phyloP scores from a whole-genome alignment of 23 red algal species.

The Pyropia haitanensis region DNA sequence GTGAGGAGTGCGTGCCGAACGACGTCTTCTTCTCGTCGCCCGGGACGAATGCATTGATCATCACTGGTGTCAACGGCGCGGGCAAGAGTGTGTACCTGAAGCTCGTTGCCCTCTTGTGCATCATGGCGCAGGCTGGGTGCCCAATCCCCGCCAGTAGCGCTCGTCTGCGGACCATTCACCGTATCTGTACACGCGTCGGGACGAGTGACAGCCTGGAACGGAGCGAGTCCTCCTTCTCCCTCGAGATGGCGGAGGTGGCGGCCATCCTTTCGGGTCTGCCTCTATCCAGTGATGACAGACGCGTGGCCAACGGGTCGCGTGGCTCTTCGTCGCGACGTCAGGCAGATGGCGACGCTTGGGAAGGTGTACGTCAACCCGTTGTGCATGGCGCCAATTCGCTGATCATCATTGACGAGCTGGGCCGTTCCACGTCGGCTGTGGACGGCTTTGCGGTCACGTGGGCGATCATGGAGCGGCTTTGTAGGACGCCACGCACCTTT shows the following conservation, averaged over 20 bases:
- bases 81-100: constrained; percentile 74
- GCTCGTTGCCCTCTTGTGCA: constrained; percentile 46
- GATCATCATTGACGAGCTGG: constrained; percentile 79
- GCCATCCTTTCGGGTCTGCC: constrained; percentile 34
- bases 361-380: too few species aligned
- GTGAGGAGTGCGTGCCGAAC: constrained; percentile 43
- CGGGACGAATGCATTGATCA: constrained; percentile 51
- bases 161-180: constrained; percentile 36
- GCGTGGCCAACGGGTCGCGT: too few species aligned
- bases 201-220: constrained; percentile 41
- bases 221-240: constrained; percentile 51
- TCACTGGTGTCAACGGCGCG: constrained; percentile 67
- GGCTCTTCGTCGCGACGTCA: too few species aligned
- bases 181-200: constrained; percentile 34
- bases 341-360: too few species aligned
- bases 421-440: constrained; percentile 58
- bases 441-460: constrained; percentile 80
- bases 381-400: constrained; percentile 20
- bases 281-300: neutral
- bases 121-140: constrained; percentile 86
- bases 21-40: constrained; percentile 39
- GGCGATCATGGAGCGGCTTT: constrained; percentile 54
- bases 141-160: constrained; percentile 67
- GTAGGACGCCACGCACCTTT: constrained; percentile 23
- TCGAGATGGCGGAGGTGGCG: constrained; percentile 77